Evolutionary conservation across 768 basidiomycete species (phyloP), one percentile per base, ranked within the genome.

Genomic region (Lactarius sp.): DNA sequence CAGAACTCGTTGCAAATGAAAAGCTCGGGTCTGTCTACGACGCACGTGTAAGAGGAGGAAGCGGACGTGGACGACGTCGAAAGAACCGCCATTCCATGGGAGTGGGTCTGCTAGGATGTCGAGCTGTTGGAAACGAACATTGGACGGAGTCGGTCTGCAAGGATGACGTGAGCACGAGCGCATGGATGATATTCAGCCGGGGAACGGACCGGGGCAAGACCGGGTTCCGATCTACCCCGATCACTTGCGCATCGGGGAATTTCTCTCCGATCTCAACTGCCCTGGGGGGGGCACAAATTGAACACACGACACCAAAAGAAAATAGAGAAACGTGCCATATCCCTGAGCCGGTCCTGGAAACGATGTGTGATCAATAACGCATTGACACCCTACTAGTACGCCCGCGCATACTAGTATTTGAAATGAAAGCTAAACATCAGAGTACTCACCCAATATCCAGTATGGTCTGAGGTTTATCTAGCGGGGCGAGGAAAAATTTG

Each of bases 61-160:
- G 33, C 72, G 70, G 8, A 61, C 59, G 59, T 72, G 71, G 18
- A 72, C 60, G 6, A 70, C 67, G 53, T 72, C 70, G 22, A 70
- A 71, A 33, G 55, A 56, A 36, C 56, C 64, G 0, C 61, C 39
- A n/a, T 66, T 62, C 62, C 67, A 66, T 2, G 71, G 70, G 2
- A 61, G 27, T 27, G 67, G 47, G 4, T 66, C 71, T 34, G 68
- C 62, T 9, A 68, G n/a, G 6, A 71, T 37, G 50, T 71, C 66
- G 55, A 71, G 47, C 20, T 64, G 52, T 42, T 62, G 65, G 60
- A 67, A 71, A 8, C 53, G 58, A n/a, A 71, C 37, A 37, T 71
- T 71, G 37, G 66, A 31, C 13, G 71, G 71, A n/a, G 41, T 41
- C 12, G 41, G 41, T 66, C 49, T 13, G 66, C 60, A 1, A 31